Base-by-base conservation (phyloP, 2,329 filamentous ascomycete genomes). In the Aspergillus hortae region DNA sequence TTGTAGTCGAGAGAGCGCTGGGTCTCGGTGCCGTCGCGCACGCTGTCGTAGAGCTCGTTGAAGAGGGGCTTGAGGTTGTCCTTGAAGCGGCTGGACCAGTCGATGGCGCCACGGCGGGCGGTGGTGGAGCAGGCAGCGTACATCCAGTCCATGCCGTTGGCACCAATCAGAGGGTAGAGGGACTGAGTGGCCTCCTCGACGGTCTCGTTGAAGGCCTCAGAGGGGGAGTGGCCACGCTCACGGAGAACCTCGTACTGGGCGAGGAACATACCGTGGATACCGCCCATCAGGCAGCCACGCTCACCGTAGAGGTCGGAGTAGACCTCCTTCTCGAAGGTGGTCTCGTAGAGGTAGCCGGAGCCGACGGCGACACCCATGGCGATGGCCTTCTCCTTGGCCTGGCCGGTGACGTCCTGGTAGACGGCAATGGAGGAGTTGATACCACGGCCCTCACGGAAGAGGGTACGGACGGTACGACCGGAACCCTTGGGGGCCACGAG, bases 191-290 rank as follows among this genome's bases (percentile, higher is more conserved):
- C 94, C 85, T 99, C 94, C 85, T 99, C 94, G 64, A 99, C 94
- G 64, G 94, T 99, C 90, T 99, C 94, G 86, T 99, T 99, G 88
- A 99, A 99, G 64, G 94, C 94, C 82, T 99, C 94, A 67, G 88
- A 92, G 74, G 94, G 94, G 78, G 84, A 89, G 87, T 99, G 94
- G 78, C 94, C 94, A 66, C 89, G 88, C 87, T 99, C 94, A 72
- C 94, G 92, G 78, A 99, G 92, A 65, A 99, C 94, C 85, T 99
- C 94, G 85, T 99, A 99, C 83, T 99, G 94, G 58, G 94, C 94
- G 65, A 99, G 90, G 89, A 99, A 99, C 94, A 99, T 99, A 75
- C 94, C 94, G 85, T 99, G 94, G 79, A 99, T 99, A 78, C 94
- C 94, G 68, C 94, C 94, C 94, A 99, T 99, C 71, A 99, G 83